These are phyloP conservation scores for Microbotryomycetes sp. DNA, from an alignment of 1,284 basidiomycete genomes.

Conservation along the genomic window DNA sequence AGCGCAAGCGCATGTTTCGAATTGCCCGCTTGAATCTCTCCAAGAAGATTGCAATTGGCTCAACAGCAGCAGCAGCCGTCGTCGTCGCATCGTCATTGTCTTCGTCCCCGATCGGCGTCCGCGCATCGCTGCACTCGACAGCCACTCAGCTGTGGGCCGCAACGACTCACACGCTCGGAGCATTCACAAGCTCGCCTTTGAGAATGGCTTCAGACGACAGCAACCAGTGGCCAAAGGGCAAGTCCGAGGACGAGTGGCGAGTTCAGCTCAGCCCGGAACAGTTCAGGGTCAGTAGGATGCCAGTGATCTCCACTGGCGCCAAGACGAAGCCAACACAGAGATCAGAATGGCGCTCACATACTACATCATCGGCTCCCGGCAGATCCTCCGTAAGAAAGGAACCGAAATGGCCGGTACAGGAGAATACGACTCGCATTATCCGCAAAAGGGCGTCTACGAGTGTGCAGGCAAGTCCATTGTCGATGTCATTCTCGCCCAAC, in stretches of 20 bases:
- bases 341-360: background rate
- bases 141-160: background rate
- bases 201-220: background rate
- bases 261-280: conserved; percentile 23
- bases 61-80: background rate
- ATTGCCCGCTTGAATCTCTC: too few relatives aligned
- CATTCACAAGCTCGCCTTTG: background rate
- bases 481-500: background rate
- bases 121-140: conserved; percentile 4
- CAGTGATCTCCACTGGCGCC: background rate
- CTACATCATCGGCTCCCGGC: background rate
- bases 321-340: background rate
- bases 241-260: conserved; percentile 20
- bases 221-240: background rate
- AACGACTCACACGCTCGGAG: background rate
- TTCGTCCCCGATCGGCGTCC: conserved; percentile 3
- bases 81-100: conserved; percentile 1
- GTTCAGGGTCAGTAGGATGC: conserved; percentile 20
- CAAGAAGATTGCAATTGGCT: too few relatives aligned
- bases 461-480: conserved; percentile 13
- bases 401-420: conserved; percentile 43
- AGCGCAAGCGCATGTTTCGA: too few relatives aligned
- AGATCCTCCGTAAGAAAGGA: conserved; percentile 42
- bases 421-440: conserved; percentile 41
- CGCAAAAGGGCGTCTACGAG: conserved; percentile 29